phyloP scores from a whole-genome alignment of 1,139 yeast species.

The Pichia sp. region DNA sequence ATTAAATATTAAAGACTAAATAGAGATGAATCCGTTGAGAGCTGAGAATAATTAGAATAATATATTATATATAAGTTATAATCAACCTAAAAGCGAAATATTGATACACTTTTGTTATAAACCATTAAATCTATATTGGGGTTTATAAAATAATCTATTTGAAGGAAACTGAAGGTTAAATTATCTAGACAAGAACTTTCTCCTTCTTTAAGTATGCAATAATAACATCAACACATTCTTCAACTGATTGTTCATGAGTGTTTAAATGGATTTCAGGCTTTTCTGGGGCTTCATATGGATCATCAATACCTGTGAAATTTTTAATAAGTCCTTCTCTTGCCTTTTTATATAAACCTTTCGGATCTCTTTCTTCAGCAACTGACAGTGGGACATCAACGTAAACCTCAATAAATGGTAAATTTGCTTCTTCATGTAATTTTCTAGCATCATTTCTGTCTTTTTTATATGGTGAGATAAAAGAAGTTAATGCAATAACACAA shows the following conservation, averaged over 20 bases:
- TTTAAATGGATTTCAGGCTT: constrained; percentile 75
- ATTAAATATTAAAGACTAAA: no score
- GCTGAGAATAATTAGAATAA: no score
- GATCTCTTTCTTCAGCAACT: constrained; percentile 94
- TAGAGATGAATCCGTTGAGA: no score
- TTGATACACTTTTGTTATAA: no score
- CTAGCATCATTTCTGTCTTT: constrained; percentile 82
- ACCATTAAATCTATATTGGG: no score
- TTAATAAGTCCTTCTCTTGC: constrained; percentile 92
- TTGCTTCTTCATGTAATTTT: constrained; percentile 67
- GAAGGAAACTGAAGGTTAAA: no score
- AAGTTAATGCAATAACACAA: constrained; percentile 75
- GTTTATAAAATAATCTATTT: no score
- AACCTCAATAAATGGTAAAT: constrained; percentile 81
- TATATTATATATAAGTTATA: no score
- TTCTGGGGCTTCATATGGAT: constrained; percentile 92
- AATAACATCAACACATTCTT: constrained; percentile 73
- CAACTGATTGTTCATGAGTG: constrained; percentile 65
- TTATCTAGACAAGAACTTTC: constrained; percentile 7
- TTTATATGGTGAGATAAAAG: constrained; percentile 87
- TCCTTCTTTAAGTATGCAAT: constrained; percentile 48
- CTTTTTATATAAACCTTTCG: constrained; percentile 92
- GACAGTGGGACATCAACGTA: constrained; percentile 87
- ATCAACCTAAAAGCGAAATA: no score
- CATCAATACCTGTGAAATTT: constrained; percentile 92